A percentile compares a stretch with the other conserved stretches of the same genome.
Conservation (phyloP, 192 early-diverging fungal genomes). For the Phlyctochytrium bullatum region DNA sequence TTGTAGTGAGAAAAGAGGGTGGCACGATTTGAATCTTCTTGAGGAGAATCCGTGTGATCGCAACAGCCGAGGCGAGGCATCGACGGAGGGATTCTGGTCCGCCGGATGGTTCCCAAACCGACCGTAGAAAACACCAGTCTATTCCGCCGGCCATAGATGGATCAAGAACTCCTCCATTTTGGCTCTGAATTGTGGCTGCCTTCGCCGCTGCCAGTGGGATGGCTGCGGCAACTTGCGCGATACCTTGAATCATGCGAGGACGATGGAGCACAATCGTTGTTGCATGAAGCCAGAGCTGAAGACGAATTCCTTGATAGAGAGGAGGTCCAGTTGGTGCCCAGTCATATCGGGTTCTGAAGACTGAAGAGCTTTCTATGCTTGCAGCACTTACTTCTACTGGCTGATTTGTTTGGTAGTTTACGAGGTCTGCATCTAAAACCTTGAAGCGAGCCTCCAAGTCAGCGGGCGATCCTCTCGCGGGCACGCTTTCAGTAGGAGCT, state of each 20-base stretch:
- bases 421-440: not conserved
- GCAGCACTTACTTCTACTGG: not conserved
- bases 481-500: too few species aligned
- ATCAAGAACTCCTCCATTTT: not conserved
- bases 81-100: not conserved
- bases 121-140: not conserved
- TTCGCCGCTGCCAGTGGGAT: not conserved
- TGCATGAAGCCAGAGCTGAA: not conserved
- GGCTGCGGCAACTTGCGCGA: not conserved
- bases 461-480: too few species aligned
- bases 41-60: not conserved
- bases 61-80: not conserved
- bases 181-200: not conserved
- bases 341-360: slow-evolving; percentile 3
- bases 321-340: not conserved
- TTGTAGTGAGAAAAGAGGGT: not conserved
- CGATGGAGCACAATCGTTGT: not conserved
- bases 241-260: not conserved
- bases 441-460: not conserved
- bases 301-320: slow-evolving; percentile 2
- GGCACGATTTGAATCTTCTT: not conserved
- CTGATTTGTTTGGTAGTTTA: not conserved
- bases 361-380: not conserved
- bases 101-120: not conserved
- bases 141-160: not conserved